These are phyloP conservation scores for Botrytis deweyae DNA, from an alignment of 2,329 filamentous ascomycete species.

Conservation along the genomic window DNA sequence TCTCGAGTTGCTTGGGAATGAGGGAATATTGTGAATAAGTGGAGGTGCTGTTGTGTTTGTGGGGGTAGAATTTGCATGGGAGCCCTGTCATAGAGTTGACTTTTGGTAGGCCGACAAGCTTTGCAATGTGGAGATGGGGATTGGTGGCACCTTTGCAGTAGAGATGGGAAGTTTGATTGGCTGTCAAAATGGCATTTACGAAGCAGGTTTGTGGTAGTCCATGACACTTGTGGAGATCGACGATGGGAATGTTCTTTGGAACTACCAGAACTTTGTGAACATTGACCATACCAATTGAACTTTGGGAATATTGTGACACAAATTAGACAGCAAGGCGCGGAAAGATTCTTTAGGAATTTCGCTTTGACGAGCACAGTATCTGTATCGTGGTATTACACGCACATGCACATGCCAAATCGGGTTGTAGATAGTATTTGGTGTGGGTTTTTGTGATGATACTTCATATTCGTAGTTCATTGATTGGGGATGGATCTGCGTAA, in stretches of 20 bases:
- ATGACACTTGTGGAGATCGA: constrained; percentile 12
- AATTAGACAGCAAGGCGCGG: neutral
- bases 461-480: neutral
- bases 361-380: neutral
- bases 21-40: neutral
- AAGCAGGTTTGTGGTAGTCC: constrained; percentile 1
- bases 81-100: neutral
- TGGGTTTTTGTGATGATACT: neutral
- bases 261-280: constrained; percentile 4
- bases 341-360: neutral
- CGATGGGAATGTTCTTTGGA: neutral
- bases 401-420: neutral
- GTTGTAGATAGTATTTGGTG: neutral
- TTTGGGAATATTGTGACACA: neutral
- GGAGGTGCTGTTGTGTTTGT: neutral
- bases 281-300: neutral
- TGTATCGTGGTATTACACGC: neutral
- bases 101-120: neutral
- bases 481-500: neutral
- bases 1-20: neutral
- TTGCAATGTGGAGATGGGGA: neutral
- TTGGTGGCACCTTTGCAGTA: neutral
- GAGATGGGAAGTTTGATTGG: neutral
- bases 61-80: neutral
- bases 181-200: neutral